Evolutionary conservation across 495 filamentous ascomycete species (phyloP).

Genomic region (Elaphomyces granulatus): DNA sequence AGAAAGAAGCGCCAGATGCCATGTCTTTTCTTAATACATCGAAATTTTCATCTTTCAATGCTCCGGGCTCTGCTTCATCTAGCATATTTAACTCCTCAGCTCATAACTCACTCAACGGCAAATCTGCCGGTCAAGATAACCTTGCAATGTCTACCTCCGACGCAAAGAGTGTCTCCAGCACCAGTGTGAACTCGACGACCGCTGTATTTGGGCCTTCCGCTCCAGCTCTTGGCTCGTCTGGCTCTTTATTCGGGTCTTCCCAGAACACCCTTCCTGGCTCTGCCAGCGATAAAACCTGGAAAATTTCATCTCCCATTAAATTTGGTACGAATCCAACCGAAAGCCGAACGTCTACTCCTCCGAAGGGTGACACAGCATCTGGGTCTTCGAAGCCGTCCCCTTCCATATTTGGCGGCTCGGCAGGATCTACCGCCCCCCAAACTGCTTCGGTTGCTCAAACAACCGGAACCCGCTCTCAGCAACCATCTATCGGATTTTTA

Average conservation of each 20-base stretch:
- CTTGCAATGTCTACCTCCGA: constrained; percentile 4
- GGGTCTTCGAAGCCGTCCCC: constrained; percentile 24
- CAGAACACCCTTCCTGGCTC: no score
- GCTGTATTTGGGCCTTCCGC: constrained; percentile 12
- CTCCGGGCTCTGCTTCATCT: constrained; percentile 12
- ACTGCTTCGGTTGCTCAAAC: constrained; percentile 9
- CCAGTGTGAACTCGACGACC: constrained; percentile 10
- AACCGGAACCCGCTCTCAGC: constrained; percentile 4
- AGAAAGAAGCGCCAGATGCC: constrained; percentile 11
- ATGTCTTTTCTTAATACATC: constrained; percentile 12
- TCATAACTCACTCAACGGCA: no score
- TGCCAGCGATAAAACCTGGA: constrained; percentile 38
- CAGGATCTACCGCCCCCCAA: constrained; percentile 15
- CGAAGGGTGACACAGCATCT: constrained; percentile 16
- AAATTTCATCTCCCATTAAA: constrained; percentile 35
- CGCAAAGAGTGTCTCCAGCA: constrained; percentile 17
- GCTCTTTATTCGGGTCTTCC: no score
- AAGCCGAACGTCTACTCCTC: constrained; percentile 11
- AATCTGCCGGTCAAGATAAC: constrained; percentile 9
- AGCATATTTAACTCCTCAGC: constrained; percentile 13
- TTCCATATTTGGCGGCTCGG: constrained; percentile 27
- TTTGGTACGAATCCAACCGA: constrained; percentile 17
- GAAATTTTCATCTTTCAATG: constrained; percentile 15
- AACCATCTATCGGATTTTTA: constrained; percentile 21
- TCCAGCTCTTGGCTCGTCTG: no score